These are phyloP conservation scores for Aspergillus sp. DNA, from an alignment of 2,329 filamentous ascomycete species.

Conservation along the genomic window DNA sequence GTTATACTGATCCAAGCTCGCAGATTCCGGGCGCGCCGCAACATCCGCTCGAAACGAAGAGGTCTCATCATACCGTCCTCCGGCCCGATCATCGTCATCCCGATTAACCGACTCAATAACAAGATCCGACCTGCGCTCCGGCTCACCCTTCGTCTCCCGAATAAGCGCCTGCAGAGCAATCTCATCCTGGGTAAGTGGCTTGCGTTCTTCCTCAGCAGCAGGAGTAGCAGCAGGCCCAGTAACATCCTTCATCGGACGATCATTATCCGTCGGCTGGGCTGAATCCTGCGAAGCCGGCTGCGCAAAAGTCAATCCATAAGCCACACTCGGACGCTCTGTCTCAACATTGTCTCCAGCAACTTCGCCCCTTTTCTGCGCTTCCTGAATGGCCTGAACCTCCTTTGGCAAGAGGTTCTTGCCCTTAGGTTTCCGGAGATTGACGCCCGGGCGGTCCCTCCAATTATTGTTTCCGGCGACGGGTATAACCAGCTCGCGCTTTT, in stretches of 20 bases:
- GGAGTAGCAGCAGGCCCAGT: conserved; percentile 9
- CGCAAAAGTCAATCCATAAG: conserved; percentile 58
- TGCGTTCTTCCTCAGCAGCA: conserved; percentile 22
- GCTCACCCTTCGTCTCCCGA: conserved; percentile 52
- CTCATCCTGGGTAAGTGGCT: conserved; percentile 60
- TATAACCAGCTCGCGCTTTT: conserved; percentile 69
- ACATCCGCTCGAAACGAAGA: conserved; percentile 73
- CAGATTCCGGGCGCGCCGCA: conserved; percentile 69
- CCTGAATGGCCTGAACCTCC: conserved; percentile 55
- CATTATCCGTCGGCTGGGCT: conserved; percentile 24
- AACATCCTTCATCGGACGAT: conserved; percentile 33
- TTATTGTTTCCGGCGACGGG: conserved; percentile 85
- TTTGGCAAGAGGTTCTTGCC: conserved; percentile 63
- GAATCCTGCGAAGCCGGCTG: conserved; percentile 26
- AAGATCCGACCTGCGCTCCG: conserved; percentile 48
- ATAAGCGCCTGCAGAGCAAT: conserved; percentile 68
- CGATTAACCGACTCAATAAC: conserved; percentile 52
- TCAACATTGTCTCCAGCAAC: conserved; percentile 44
- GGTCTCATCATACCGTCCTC: conserved; percentile 38
- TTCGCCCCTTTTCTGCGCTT: conserved; percentile 40
- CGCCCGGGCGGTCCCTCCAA: conserved; percentile 52
- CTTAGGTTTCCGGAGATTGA: conserved; percentile 55
- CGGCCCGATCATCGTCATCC: conserved; percentile 23
- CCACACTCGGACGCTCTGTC: conserved; percentile 54
- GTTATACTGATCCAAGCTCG: conserved; percentile 81